Base-by-base conservation (phyloP, 2,329 filamentous ascomycete species). In the Davidsoniella virescens region DNA sequence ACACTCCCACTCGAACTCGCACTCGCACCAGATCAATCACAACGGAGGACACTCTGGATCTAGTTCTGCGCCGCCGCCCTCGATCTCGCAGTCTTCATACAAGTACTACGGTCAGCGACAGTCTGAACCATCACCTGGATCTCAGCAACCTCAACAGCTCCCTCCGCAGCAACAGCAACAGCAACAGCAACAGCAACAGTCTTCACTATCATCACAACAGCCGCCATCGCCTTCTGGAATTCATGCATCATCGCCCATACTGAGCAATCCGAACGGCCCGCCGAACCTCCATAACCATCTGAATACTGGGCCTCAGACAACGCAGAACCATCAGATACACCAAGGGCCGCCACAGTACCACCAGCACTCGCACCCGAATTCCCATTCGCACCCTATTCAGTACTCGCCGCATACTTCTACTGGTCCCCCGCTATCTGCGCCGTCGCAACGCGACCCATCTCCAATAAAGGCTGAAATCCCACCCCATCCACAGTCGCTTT, bases 271-370 rank as follows among this genome's bases (percentile, higher is more conserved):
- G 45, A 16, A 37, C 43, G 43, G n/a, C 42, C 42, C 16, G 43
- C 44, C 38, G 47, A 6, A 37, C 48, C 50, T 16, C 47, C 5
- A 17, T 44, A 49, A 7, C 50, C 50, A 25, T 39, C 39, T 29
- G 5, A 29, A 29, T 10, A 29, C 26, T 29, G 26, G 26, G 3
- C 10, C 26, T 29, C 26, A 29, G 26, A 29, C 26, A 10, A 7
- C 8, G 23, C 38, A 44, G 20, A n/a, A 49, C 42, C 51, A 45
- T 45, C 9, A 49, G 55, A 7, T 29, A 29, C 26, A 58, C 53
- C 60, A 61, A 47, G 57, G 57, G 47, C 57, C 61, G 10, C 45
- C 44, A 10, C 49, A 43, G 20, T 42, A 40, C n/a, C 36, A 36
- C 16, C 26, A 25, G 18, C n/a, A 38, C 12, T 41, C 46, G 7